Conservation (phyloP, 495 filamentous ascomycete genomes). For the Neurospora sublineolata region DNA sequence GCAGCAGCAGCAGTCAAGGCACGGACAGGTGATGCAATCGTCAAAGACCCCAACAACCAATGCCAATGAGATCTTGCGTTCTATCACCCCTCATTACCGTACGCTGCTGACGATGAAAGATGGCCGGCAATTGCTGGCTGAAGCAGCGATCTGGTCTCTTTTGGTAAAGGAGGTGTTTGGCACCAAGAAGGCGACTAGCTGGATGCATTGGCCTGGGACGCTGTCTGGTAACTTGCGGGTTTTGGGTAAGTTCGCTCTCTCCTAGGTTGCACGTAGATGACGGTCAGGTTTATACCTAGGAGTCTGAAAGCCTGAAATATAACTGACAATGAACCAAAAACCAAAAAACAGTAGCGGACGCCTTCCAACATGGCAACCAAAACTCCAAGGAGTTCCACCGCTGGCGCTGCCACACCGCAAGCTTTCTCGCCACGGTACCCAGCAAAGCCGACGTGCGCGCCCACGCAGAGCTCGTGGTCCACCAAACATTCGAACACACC, state of each 20-base stretch:
- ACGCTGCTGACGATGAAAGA: neutral
- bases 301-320: neutral
- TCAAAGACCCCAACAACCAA: neutral
- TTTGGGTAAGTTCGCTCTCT: neutral
- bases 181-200: neutral
- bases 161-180: neutral
- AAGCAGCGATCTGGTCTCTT: neutral
- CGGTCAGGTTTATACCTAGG: too few species aligned
- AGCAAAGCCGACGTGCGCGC: neutral
- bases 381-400: neutral
- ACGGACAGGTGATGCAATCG: neutral
- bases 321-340: neutral
- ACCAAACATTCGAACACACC: neutral
- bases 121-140: neutral
- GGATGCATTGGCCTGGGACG: neutral
- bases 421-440: neutral
- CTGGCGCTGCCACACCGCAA: neutral
- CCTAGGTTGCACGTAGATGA: neutral
- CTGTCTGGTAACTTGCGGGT: neutral
- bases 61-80: neutral
- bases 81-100: neutral
- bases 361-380: neutral
- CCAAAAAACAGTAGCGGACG: neutral
- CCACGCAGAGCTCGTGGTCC: neutral
- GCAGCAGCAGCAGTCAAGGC: neutral